phyloP scores from a whole-genome alignment of 495 filamentous ascomycete genomes.

The Coniosporium apollinis region DNA sequence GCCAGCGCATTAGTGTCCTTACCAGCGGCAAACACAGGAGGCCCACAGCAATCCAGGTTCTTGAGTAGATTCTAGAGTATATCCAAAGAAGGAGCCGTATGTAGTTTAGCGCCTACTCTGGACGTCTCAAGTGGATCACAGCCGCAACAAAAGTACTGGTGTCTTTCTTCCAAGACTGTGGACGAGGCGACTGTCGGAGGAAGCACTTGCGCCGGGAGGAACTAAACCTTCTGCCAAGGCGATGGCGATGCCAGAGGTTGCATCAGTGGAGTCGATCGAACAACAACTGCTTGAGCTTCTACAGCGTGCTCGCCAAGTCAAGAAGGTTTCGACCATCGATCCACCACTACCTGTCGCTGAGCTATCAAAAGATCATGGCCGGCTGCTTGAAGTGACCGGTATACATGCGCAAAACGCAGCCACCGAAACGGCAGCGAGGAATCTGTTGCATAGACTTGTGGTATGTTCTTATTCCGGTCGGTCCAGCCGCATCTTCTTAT shows the following conservation, averaged over 20 bases:
- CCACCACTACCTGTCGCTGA: constrained; percentile 54
- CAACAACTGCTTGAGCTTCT: constrained; percentile 40
- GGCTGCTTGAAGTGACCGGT: constrained; percentile 19
- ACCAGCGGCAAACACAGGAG: too few relatives aligned
- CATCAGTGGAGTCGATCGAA: background rate
- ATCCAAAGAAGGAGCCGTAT: too few relatives aligned
- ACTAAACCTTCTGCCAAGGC: too few relatives aligned
- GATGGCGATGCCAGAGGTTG: constrained; percentile 5
- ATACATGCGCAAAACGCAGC: constrained; percentile 39
- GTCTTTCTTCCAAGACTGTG: too few relatives aligned
- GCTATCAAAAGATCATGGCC: constrained; percentile 26
- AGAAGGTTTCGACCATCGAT: constrained; percentile 52
- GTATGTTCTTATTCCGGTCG: constrained; percentile 34
- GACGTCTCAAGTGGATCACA: too few relatives aligned
- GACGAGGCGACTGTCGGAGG: too few relatives aligned
- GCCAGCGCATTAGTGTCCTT: too few relatives aligned
- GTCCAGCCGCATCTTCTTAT: background rate
- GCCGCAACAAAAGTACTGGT: too few relatives aligned
- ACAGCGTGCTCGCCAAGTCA: constrained; percentile 43
- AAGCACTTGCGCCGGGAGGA: too few relatives aligned
- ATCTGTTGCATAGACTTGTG: constrained; percentile 57
- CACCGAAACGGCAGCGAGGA: constrained; percentile 62
- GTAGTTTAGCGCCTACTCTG: too few relatives aligned
- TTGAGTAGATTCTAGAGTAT: too few relatives aligned
- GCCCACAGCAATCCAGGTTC: too few relatives aligned